Evolutionary conservation across 805 yeast genomes (phyloP), one percentile per base, ranked within the genome.

Genomic region (Pichia deserticola): DNA sequence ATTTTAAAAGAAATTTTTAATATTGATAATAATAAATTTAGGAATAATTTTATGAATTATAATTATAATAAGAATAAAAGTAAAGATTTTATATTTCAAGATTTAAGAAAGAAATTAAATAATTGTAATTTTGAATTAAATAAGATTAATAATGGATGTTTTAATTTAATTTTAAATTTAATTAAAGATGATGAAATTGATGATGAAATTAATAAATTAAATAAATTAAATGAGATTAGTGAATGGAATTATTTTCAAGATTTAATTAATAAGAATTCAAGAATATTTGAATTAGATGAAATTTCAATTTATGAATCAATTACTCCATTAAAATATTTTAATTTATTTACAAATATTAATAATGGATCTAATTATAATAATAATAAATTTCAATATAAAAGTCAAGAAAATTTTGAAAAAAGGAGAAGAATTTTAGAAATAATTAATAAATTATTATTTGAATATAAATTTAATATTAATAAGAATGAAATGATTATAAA

Each of bases 221-320:
- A 56, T 8, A 83, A 82, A 55, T 85, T 95, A 0, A 64, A 77
- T 12, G 68, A 64, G 29, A 68, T 89, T 8, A 76, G 86, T 40
- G 93, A 87, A 54, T 90, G 96, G 96, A 61, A 86, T 32, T 76
- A 67, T 55, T 86, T 85, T 61, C 77, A 82, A 54, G 97, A 90
- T 61, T 44, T 67, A n/a, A 64, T 84, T 61, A 67, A 67, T 40
- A 68, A 71, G 1, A 76, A 74, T 47, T 71, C 72, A 51, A 72
- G 73, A 3, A 79, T 76, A 27, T 57, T 81, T 44, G 67, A 73
- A 29, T 69, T 76, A 7, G 59, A 56, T 5, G 68, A 64, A 25
- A 37, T 62, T 10, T 42, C 48, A 5, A 48, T 47, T 27, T 89
- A 87, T 58, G 70, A 76, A 5, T 67, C 82, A 0, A 68, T 76